Evolutionary conservation across 768 basidiomycete species (phyloP).

Genomic region (Trametes sanguinea): DNA sequence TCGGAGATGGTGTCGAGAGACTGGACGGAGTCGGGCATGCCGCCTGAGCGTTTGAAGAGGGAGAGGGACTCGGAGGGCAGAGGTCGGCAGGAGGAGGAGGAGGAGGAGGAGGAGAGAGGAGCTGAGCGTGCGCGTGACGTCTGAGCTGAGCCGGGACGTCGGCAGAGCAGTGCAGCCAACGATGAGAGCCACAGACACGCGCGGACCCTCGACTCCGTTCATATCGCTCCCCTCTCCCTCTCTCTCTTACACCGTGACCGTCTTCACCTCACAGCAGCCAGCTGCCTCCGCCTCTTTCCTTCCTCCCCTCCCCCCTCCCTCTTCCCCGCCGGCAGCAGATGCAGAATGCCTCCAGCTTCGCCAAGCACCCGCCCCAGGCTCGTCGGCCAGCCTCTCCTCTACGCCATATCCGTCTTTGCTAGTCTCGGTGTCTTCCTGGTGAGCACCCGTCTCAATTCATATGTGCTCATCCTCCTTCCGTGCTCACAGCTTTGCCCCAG

Average conservation of each 20-base stretch:
- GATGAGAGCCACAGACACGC: constrained; percentile 19
- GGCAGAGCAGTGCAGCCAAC: constrained; percentile 13
- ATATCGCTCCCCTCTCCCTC: constrained; percentile 1
- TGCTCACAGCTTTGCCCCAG: constrained; percentile 38
- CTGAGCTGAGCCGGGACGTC: constrained; percentile 15
- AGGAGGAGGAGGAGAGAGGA: background rate
- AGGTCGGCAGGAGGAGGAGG: background rate
- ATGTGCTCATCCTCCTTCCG: background rate
- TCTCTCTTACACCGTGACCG: background rate
- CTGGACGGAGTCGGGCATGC: constrained; percentile 62
- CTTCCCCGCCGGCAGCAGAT: constrained; percentile 35
- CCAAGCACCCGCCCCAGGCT: constrained; percentile 49
- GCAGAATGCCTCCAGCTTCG: constrained; percentile 51
- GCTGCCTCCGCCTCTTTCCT: constrained; percentile 8
- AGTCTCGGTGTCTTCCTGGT: constrained; percentile 87
- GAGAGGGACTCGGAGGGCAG: too few species aligned
- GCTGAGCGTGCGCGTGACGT: background rate
- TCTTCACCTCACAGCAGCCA: constrained; percentile 4
- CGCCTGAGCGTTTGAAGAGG: too few species aligned
- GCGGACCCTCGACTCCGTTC: constrained; percentile 5
- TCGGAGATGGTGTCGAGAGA: constrained; percentile 60
- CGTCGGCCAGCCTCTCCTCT: constrained; percentile 77
- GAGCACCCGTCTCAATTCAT: constrained; percentile 33
- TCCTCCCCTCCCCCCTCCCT: constrained; percentile 7
- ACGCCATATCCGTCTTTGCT: constrained; percentile 77